A percentile compares a stretch with the other conserved stretches of the same genome.
These are phyloP conservation scores for Phytophthora capsici DNA, from an alignment of 352 stramenopile genomes.

Conservation along the genomic window DNA sequence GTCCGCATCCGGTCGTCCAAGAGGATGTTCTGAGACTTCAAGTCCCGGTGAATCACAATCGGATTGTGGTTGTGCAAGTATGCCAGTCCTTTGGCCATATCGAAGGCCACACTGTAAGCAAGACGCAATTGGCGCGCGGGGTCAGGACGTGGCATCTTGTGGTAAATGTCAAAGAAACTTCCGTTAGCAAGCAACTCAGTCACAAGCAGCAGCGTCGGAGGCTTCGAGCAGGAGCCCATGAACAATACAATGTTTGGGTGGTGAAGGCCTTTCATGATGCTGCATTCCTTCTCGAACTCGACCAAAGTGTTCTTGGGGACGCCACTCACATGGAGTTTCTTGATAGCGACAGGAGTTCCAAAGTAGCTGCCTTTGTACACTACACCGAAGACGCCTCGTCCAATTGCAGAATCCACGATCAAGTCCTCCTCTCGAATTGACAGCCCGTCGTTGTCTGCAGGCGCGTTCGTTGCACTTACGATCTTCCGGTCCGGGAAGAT, in stretches of 20 bases:
- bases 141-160: constrained; percentile 74
- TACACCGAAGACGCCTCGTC: constrained; percentile 80
- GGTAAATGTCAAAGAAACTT: constrained; percentile 90
- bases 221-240: constrained; percentile 97
- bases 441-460: constrained; percentile 66
- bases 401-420: constrained; percentile 71
- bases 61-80: constrained; percentile 98
- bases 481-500: constrained; percentile 84
- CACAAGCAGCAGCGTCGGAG: constrained; percentile 95
- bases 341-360: constrained; percentile 82
- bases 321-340: constrained; percentile 81
- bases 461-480: constrained; percentile 53
- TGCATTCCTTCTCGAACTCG: constrained; percentile 88
- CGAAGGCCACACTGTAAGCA: constrained; percentile 84
- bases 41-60: constrained; percentile 96
- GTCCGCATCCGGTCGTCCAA: constrained; percentile 86
- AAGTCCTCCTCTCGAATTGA: constrained; percentile 84
- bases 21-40: constrained; percentile 85
- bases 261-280: constrained; percentile 90
- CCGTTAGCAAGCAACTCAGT: constrained; percentile 92
- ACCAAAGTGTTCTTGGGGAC: constrained; percentile 84
- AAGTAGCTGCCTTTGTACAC: constrained; percentile 90
- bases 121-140: constrained; percentile 61
- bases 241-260: constrained; percentile 99
- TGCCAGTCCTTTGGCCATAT: constrained; percentile 93